Evolutionary conservation across 108 stramenopile species (phyloP).

Genomic region (Aurantiochytrium sp.): DNA sequence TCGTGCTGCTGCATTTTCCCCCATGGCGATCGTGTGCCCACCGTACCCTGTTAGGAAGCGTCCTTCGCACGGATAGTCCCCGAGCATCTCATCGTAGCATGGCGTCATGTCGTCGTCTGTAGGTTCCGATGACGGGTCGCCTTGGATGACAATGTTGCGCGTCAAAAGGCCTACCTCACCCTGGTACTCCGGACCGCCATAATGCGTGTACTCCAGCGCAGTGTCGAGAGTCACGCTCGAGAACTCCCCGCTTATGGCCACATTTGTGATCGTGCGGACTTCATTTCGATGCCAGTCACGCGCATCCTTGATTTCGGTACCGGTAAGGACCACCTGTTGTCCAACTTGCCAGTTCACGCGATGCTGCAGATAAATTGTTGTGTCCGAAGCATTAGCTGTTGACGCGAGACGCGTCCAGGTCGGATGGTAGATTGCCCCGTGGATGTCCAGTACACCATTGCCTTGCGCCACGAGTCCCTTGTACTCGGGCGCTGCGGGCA

Average conservation of each 20-base stretch:
- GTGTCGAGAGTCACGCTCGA: conserved; percentile 27
- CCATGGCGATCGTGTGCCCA: conserved; percentile 42
- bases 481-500: background rate
- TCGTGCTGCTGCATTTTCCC: conserved; percentile 24
- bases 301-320: conserved; percentile 33
- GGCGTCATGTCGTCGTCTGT: background rate
- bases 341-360: conserved; percentile 46
- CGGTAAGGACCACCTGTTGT: conserved; percentile 39
- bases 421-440: conserved; percentile 35
- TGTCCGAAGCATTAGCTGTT: conserved; percentile 28
- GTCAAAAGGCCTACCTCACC: conserved; percentile 50
- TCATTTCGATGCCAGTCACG: conserved; percentile 41
- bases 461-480: background rate
- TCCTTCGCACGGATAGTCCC: background rate
- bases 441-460: background rate
- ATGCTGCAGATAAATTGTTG: conserved; percentile 27
- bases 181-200: conserved; percentile 41
- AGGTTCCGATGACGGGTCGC: conserved; percentile 6
- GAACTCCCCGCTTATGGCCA: conserved; percentile 2
- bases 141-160: conserved; percentile 45
- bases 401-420: conserved; percentile 48
- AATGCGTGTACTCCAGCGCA: conserved; percentile 28
- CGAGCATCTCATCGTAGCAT: background rate
- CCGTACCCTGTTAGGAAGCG: conserved; percentile 46
- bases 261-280: conserved; percentile 20